Evolutionary conservation across 2,329 filamentous ascomycete species (phyloP).

Genomic region (Diaporthe vaccinii): DNA sequence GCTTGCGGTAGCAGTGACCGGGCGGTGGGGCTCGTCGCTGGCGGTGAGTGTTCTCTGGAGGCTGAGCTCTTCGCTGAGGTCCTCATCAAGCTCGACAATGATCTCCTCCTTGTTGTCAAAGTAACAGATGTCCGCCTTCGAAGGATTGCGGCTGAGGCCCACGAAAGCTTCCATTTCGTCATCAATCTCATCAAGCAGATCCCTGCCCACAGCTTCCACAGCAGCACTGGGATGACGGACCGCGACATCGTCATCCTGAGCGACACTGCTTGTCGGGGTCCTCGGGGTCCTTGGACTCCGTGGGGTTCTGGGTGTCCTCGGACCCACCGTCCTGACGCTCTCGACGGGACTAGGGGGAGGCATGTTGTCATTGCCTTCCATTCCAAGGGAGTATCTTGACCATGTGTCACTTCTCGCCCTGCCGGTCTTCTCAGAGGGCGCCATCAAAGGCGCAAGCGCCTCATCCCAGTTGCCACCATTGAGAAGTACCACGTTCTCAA

Average conservation of each 20-base stretch:
- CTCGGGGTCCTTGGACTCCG: conserved; percentile 45
- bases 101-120: conserved; percentile 34
- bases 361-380: conserved; percentile 33
- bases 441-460: conserved; percentile 79
- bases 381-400: conserved; percentile 56
- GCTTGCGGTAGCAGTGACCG: conserved; percentile 6
- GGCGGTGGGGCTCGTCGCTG: conserved; percentile 18
- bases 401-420: conserved; percentile 54
- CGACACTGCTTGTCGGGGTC: conserved; percentile 41
- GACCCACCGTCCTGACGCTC: conserved; percentile 45
- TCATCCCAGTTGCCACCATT: conserved; percentile 83
- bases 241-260: conserved; percentile 41
- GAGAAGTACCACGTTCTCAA: conserved; percentile 80
- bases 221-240: conserved; percentile 54
- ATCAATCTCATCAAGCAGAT: conserved; percentile 59
- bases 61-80: conserved; percentile 36
- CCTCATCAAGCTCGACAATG: conserved; percentile 29
- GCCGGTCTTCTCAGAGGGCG: conserved; percentile 54
- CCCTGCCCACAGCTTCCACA: conserved; percentile 65
- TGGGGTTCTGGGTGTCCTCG: conserved; percentile 20
- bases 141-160: conserved; percentile 35
- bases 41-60: conserved; percentile 19
- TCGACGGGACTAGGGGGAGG: conserved; percentile 46
- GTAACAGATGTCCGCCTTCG: conserved; percentile 27
- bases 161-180: conserved; percentile 51